Evolutionary conservation across 805 yeast species (phyloP).

Genomic region (Kuraishia floccosa): DNA sequence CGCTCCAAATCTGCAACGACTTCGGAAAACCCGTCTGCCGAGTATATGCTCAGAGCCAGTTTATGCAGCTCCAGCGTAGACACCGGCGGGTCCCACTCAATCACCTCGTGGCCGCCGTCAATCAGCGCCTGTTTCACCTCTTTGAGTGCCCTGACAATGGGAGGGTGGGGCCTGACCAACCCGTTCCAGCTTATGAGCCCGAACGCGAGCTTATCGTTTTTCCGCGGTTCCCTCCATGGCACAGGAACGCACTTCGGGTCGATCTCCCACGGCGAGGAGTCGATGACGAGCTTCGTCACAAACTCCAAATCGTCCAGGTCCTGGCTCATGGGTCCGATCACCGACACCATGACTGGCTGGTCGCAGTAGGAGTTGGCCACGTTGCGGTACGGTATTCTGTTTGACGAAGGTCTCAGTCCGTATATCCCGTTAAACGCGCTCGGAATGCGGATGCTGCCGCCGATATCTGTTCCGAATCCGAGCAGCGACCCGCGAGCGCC

Average conservation of each 20-base stretch:
- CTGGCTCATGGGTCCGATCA: constrained; percentile 22
- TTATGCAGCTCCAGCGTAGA: constrained; percentile 21
- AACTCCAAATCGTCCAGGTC: constrained; percentile 20
- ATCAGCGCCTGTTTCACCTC: constrained; percentile 13
- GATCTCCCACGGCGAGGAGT: constrained; percentile 28
- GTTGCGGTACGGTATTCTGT: constrained; percentile 21
- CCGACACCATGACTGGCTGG: constrained; percentile 20
- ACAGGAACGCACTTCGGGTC: constrained; percentile 42
- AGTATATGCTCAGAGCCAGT: constrained; percentile 21
- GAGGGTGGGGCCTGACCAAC: constrained; percentile 35
- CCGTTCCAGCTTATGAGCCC: constrained; percentile 33
- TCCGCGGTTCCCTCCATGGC: constrained; percentile 28
- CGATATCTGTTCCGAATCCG: constrained; percentile 28
- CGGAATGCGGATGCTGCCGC: constrained; percentile 25
- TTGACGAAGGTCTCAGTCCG: constrained; percentile 20
- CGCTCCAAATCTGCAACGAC: constrained; percentile 10
- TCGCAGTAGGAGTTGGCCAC: constrained; percentile 19
- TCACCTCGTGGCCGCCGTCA: constrained; percentile 39
- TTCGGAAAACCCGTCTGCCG: constrained; percentile 30
- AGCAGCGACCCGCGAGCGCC: constrained; percentile 19
- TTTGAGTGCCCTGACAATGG: constrained; percentile 33
- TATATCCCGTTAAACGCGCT: constrained; percentile 18
- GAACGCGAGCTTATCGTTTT: constrained; percentile 21
- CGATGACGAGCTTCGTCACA: constrained; percentile 24
- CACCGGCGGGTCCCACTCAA: constrained; percentile 33